phyloP scores from a whole-genome alignment of 371 early-diverging fungal genomes.

The Mucor piriformis region DNA sequence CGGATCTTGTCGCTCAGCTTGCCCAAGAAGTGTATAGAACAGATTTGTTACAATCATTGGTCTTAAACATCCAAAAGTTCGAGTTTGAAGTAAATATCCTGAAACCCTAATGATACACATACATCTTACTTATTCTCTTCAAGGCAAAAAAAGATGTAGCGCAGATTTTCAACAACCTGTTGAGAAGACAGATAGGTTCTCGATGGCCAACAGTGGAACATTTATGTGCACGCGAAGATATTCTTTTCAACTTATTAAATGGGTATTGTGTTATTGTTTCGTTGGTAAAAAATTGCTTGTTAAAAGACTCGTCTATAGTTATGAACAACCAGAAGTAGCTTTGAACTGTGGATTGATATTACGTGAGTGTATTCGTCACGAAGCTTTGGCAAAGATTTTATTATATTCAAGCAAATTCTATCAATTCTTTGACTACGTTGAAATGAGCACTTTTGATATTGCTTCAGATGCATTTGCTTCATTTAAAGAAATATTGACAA shows the following conservation, averaged over 20 bases:
- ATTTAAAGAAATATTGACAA: constrained; percentile 95
- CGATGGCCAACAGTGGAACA: constrained; percentile 96
- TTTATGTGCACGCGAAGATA: constrained; percentile 79
- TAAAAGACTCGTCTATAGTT: constrained; percentile 50
- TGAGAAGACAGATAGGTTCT: constrained; percentile 93
- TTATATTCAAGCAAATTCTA: constrained; percentile 87
- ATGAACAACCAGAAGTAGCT: constrained; percentile 94
- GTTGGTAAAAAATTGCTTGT: background rate
- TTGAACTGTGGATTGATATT: constrained; percentile 96
- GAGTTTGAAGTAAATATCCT: constrained; percentile 85
- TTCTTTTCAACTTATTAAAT: constrained; percentile 77
- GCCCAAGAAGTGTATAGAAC: constrained; percentile 93
- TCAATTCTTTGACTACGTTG: constrained; percentile 92
- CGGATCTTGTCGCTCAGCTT: constrained; percentile 91
- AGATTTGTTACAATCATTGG: constrained; percentile 83
- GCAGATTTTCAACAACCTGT: constrained; percentile 94
- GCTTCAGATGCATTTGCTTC: constrained; percentile 98
- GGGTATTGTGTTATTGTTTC: constrained; percentile 61
- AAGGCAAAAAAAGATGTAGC: constrained; percentile 97
- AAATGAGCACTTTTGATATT: constrained; percentile 95
- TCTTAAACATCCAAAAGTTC: constrained; percentile 83
- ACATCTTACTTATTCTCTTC: background rate
- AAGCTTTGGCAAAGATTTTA: constrained; percentile 84
- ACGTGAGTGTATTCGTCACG: constrained; percentile 94
- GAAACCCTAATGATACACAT: background rate